Conservation (phyloP, 2,329 filamentous ascomycete genomes). For the Hortaea werneckii region DNA sequence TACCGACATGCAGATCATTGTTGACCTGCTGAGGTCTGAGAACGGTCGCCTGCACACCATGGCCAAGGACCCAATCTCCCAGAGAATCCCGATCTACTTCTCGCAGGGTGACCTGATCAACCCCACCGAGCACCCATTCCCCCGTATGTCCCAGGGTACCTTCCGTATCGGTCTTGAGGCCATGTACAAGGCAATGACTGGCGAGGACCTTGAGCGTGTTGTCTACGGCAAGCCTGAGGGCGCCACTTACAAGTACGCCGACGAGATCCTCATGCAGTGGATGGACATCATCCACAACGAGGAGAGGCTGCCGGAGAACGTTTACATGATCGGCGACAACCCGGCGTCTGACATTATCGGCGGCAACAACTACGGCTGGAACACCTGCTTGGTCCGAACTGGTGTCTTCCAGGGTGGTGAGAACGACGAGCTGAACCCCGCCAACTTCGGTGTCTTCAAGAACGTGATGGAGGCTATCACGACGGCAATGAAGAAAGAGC, state of each 20-base stretch:
- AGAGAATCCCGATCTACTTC: slow-evolving; percentile 67
- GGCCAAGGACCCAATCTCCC: slow-evolving; percentile 53
- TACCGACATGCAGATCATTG: slow-evolving; percentile 66
- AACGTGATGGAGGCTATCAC: slow-evolving; percentile 64
- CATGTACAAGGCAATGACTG: slow-evolving; percentile 62
- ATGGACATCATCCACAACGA: slow-evolving; percentile 68
- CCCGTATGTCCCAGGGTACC: slow-evolving; percentile 63
- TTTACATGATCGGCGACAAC: slow-evolving; percentile 72
- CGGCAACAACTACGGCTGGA: slow-evolving; percentile 75
- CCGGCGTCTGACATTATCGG: slow-evolving; percentile 64
- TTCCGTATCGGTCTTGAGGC: slow-evolving; percentile 66
- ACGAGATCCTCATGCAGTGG: slow-evolving; percentile 62
- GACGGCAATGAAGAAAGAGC: slow-evolving; percentile 56
- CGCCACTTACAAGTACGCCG: slow-evolving; percentile 70
- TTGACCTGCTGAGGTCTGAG: slow-evolving; percentile 59
- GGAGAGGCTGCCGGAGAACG: slow-evolving; percentile 55
- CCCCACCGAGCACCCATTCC: slow-evolving; percentile 42
- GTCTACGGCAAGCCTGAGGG: slow-evolving; percentile 67
- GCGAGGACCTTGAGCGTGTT: slow-evolving; percentile 61
- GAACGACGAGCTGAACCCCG: slow-evolving; percentile 67
- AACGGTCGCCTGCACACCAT: slow-evolving; percentile 56
- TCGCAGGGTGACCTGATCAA: slow-evolving; percentile 56
- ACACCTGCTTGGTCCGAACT: slow-evolving; percentile 67
- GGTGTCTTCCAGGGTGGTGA: slow-evolving; percentile 69
- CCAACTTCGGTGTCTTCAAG: slow-evolving; percentile 64